A percentile compares a stretch with the other conserved stretches of the same genome.
These are phyloP conservation scores for Kondoa malvinella DNA, from an alignment of 768 basidiomycete genomes.

Conservation along the genomic window DNA sequence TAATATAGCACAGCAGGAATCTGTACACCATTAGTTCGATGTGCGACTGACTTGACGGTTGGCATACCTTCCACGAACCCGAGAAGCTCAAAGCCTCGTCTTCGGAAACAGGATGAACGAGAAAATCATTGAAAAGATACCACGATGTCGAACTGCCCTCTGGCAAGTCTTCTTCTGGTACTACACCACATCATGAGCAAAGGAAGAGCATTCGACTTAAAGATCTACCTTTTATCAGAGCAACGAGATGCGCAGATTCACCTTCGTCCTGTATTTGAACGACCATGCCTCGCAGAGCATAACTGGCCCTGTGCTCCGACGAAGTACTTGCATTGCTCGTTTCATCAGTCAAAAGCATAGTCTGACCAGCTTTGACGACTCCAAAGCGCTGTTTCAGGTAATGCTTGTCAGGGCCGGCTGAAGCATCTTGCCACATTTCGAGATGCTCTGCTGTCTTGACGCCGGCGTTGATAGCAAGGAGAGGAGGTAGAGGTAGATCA, in stretches of 20 bases:
- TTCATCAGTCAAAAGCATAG: neutral
- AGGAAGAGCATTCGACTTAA: neutral
- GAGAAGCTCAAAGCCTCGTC: conserved; percentile 75
- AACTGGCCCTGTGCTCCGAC: neutral
- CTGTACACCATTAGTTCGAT: conserved; percentile 33
- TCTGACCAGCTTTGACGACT: neutral
- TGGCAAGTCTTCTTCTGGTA: conserved; percentile 49
- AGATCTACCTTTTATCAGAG: conserved; percentile 47
- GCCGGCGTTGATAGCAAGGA: conserved; percentile 70
- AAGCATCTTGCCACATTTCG: conserved; percentile 53
- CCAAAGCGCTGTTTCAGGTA: neutral
- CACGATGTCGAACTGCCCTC: conserved; percentile 44
- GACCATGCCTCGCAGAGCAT: conserved; percentile 48
- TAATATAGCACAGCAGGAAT: conserved; percentile 77
- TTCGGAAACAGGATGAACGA: conserved; percentile 66
- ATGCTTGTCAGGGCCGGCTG: neutral
- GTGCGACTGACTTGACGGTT: neutral
- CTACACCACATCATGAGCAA: neutral
- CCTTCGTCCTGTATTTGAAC: conserved; percentile 60
- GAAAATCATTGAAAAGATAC: conserved; percentile 95
- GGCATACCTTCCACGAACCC: conserved; percentile 75
- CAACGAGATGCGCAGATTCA: conserved; percentile 63
- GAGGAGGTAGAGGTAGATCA: conserved; percentile 44
- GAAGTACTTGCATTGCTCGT: neutral
- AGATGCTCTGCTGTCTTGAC: conserved; percentile 59